Evolutionary conservation across 2,329 filamentous ascomycete genomes (phyloP).

Genomic region (Raffaelea ambrosiae): DNA sequence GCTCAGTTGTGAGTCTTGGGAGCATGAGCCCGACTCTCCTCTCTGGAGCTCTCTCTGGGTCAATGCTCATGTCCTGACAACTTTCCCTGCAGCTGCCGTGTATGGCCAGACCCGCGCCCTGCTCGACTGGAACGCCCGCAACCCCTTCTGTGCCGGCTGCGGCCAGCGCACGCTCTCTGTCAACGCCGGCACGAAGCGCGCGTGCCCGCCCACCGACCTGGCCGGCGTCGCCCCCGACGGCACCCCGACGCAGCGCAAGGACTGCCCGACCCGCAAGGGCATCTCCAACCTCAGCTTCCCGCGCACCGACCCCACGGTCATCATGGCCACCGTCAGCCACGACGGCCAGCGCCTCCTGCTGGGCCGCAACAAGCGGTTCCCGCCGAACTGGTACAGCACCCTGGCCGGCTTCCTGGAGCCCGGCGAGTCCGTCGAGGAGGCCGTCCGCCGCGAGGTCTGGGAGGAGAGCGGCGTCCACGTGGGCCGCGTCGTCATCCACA

Average conservation of each 20-base stretch:
- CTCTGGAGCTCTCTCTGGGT: neutral
- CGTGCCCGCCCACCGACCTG: slow-evolving; percentile 65
- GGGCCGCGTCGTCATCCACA: slow-evolving; percentile 72
- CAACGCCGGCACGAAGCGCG: slow-evolving; percentile 72
- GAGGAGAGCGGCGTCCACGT: slow-evolving; percentile 73
- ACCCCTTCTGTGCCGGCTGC: slow-evolving; percentile 86
- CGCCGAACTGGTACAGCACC: slow-evolving; percentile 77
- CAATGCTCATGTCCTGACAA: neutral
- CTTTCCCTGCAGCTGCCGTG: slow-evolving; percentile 59
- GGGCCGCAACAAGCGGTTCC: slow-evolving; percentile 78
- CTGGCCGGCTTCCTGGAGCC: slow-evolving; percentile 83
- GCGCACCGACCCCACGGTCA: slow-evolving; percentile 87
- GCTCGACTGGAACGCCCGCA: slow-evolving; percentile 89
- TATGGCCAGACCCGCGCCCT: slow-evolving; percentile 84
- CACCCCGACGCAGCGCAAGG: slow-evolving; percentile 44
- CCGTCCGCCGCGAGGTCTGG: slow-evolving; percentile 76
- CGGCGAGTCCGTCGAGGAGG: slow-evolving; percentile 77
- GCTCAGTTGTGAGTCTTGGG: slow-evolving; percentile 2
- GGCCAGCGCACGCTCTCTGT: slow-evolving; percentile 73
- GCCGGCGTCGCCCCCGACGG: slow-evolving; percentile 35
- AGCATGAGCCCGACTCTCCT: neutral
- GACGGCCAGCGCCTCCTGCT: slow-evolving; percentile 73
- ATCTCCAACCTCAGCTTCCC: slow-evolving; percentile 90
- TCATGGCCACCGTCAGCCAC: slow-evolving; percentile 81
- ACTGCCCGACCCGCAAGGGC: slow-evolving; percentile 74